These are phyloP conservation scores for Bremia lactucae DNA, from an alignment of 352 stramenopile species.

Conservation along the genomic window DNA sequence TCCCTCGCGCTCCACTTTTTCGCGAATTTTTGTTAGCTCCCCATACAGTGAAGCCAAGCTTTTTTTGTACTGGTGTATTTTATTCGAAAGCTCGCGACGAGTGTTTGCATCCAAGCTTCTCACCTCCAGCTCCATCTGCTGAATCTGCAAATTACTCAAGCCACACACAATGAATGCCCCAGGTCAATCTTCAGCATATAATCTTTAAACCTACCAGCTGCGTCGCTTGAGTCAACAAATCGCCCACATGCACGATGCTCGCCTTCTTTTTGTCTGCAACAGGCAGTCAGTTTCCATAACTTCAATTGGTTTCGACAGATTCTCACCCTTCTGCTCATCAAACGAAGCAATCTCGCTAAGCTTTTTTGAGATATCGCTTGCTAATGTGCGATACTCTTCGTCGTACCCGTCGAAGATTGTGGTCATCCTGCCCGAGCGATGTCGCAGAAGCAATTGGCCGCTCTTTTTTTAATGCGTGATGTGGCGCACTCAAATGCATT, in stretches of 20 bases:
- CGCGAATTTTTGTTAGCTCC: conserved; percentile 72
- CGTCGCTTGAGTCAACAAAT: conserved; percentile 69
- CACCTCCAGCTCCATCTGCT: conserved; percentile 85
- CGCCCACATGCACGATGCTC: conserved; percentile 69
- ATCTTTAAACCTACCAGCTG: conserved; percentile 42
- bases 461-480: conserved; percentile 10
- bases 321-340: conserved; percentile 63
- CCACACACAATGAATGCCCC: not conserved
- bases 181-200: not conserved
- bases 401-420: conserved; percentile 86
- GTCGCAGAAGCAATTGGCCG: conserved; percentile 7
- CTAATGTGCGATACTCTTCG: conserved; percentile 76
- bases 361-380: conserved; percentile 83
- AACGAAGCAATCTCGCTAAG: conserved; percentile 82
- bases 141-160: conserved; percentile 33
- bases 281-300: not conserved
- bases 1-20: conserved; percentile 75
- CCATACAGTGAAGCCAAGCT: conserved; percentile 69
- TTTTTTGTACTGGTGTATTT: conserved; percentile 86
- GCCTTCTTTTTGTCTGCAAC: conserved; percentile 76
- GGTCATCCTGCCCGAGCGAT: conserved; percentile 42
- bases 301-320: not conserved
- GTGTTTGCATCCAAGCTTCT: conserved; percentile 69
- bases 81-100: conserved; percentile 79
- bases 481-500: conserved; percentile 7